Evolutionary conservation across 331 rosid species (phyloP), one percentile per base, ranked within the genome.

Genomic region (Malus hybrid): DNA sequence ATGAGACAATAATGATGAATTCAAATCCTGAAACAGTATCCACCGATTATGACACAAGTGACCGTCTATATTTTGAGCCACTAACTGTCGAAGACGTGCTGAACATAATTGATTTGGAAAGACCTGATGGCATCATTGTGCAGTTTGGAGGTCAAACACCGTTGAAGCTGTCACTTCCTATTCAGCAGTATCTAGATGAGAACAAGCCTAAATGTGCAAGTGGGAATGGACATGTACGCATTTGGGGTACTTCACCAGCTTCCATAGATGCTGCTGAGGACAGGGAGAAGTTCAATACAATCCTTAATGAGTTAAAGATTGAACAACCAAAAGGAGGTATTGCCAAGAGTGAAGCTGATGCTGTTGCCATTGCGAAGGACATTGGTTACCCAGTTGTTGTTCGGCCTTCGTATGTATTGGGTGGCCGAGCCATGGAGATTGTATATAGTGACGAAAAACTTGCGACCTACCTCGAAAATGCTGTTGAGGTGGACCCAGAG

Each of bases 91-190:
- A 95, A 85, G 99, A 92, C 68, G 93, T 95, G 79, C 53, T 80
- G 55, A 95, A 92, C 88, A 86, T 95, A 63, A 95, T 92, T 73
- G 97, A 90, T 76, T 81, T 95, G 88, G 99, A 95, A 82, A 87
- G 89, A 76, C 99, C 99, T 30, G 99, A 90, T 75, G 99, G 99
- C 24, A 95, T 95, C 87, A 95, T 95, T 82, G 97, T 95, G 30
- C 99, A 95, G 77, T 95, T 95, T 84, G 99, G 99, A 82, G 99
- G 98, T 82, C 99, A 95, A 87, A 95, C 99, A 69, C 97, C 99
- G 5, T 76, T 95, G 82, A 95, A 95, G 86, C 77, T 95, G 67
- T 79, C 97, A 74, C 96, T 95, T 65, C 99, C 98, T 26, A 62
- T 95, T 63, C 93, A 95, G 76, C 88, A 58, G 42, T 95, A 92